Evolutionary conservation across 352 stramenopile species (phyloP).

Genomic region (Phytophthora kernoviae): DNA sequence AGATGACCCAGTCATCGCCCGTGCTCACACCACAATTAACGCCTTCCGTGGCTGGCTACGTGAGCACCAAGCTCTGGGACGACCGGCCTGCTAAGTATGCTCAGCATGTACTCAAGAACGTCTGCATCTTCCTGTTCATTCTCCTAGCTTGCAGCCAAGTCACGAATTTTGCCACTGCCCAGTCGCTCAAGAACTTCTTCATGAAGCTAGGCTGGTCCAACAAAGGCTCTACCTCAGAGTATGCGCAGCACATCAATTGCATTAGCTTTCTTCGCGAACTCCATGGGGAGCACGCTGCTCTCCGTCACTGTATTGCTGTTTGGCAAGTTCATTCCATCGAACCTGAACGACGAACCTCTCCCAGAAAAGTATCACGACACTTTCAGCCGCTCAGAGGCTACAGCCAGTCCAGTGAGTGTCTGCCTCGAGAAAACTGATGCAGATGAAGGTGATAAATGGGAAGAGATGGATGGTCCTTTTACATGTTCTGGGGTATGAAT

Average conservation of each 20-base stretch:
- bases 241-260: constrained; percentile 41
- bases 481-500: constrained; percentile 71
- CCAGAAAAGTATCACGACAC: constrained; percentile 46
- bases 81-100: constrained; percentile 43
- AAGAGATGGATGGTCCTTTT: constrained; percentile 54
- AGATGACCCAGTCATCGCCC: not conserved
- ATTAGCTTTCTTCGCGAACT: constrained; percentile 39
- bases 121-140: constrained; percentile 55
- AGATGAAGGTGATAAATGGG: constrained; percentile 25
- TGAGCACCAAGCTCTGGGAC: constrained; percentile 37
- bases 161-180: constrained; percentile 50
- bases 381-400: constrained; percentile 10
- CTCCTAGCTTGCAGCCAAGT: constrained; percentile 39
- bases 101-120: constrained; percentile 49
- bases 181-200: constrained; percentile 67
- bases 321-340: constrained; percentile 38
- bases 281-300: constrained; percentile 54
- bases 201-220: constrained; percentile 55
- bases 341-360: constrained; percentile 63
- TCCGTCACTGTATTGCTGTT: constrained; percentile 65
- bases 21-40: constrained; percentile 10
- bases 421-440: constrained; percentile 31
- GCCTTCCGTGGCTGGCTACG: not conserved
- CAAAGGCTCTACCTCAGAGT: constrained; percentile 33
- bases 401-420: constrained; percentile 24